Percentiles rank a stretch among this genome's conserved stretches.
Evolutionary conservation across 345 rosid genomes (phyloP).

Genomic region (Anastatica hierochuntica): DNA sequence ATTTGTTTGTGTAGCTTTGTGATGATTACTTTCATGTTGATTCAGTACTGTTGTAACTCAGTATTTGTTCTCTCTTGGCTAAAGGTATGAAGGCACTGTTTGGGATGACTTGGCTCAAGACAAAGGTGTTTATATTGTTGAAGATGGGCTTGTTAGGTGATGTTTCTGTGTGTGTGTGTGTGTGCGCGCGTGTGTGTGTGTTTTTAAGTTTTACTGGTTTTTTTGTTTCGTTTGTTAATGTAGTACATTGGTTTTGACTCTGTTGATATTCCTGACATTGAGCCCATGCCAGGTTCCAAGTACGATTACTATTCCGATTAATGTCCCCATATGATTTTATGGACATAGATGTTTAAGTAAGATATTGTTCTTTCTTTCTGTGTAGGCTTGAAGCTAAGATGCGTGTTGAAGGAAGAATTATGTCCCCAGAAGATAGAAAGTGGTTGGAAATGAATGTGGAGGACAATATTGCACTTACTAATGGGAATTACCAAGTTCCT

Average conservation of each 20-base stretch:
- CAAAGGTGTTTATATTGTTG: constrained; percentile 85
- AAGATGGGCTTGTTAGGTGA: constrained; percentile 72
- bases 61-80: background rate
- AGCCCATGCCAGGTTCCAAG: constrained; percentile 95
- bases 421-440: constrained; percentile 78
- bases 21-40: too few species aligned
- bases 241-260: background rate
- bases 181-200: too few species aligned
- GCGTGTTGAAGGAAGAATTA: constrained; percentile 83
- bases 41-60: background rate
- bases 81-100: constrained; percentile 90
- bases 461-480: constrained; percentile 49
- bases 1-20: constrained; percentile 6
- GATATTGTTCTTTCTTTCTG: constrained; percentile 5
- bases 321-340: background rate
- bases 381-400: constrained; percentile 81
- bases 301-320: constrained; percentile 27
- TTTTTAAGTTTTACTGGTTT: constrained; percentile 2
- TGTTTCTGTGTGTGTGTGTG: too few species aligned
- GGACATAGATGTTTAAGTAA: background rate
- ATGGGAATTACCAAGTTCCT: constrained; percentile 47
- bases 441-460: constrained; percentile 97
- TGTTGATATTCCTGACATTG: constrained; percentile 76
- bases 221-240: background rate
- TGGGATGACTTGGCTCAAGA: constrained; percentile 98